phyloP scores from a whole-genome alignment of 2,329 filamentous ascomycete species.

The Proliferodiscus dingleyae region DNA sequence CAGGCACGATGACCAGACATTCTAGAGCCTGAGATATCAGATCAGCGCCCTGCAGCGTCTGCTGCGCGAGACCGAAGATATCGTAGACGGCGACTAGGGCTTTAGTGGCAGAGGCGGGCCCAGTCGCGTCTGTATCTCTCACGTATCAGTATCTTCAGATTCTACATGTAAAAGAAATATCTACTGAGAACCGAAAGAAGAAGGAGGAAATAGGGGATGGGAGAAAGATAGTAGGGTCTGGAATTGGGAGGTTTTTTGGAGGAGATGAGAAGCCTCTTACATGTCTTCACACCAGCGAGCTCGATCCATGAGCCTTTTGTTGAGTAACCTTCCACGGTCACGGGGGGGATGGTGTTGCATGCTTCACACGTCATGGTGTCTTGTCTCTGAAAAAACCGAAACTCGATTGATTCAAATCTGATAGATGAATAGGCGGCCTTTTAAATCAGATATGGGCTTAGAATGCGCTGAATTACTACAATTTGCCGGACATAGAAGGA shows the following conservation, averaged over 20 bases:
- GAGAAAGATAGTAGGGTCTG: not conserved
- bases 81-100: conserved; percentile 56
- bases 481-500: no score
- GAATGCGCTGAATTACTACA: no score
- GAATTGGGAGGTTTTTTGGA: not conserved
- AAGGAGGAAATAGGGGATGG: not conserved
- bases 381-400: no score
- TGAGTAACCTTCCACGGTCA: conserved; percentile 31
- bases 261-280: conserved; percentile 3
- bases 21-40: conserved; percentile 49
- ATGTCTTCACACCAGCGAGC: conserved; percentile 16
- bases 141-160: not conserved
- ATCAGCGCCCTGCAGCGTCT: conserved; percentile 66
- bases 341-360: conserved; percentile 29
- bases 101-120: conserved; percentile 43
- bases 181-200: no score
- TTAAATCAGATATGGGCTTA: no score
- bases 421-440: no score
- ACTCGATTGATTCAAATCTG: no score
- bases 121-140: conserved; percentile 35
- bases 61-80: conserved; percentile 64
- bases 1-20: conserved; percentile 75
- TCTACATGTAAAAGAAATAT: no score
- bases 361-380: conserved; percentile 21
- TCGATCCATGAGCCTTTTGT: conserved; percentile 16